A percentile compares a stretch with the other conserved stretches of the same genome.
Conservation (phyloP, 768 basidiomycete species). For the button mushroom (Agaricus bisporus) region DNA sequence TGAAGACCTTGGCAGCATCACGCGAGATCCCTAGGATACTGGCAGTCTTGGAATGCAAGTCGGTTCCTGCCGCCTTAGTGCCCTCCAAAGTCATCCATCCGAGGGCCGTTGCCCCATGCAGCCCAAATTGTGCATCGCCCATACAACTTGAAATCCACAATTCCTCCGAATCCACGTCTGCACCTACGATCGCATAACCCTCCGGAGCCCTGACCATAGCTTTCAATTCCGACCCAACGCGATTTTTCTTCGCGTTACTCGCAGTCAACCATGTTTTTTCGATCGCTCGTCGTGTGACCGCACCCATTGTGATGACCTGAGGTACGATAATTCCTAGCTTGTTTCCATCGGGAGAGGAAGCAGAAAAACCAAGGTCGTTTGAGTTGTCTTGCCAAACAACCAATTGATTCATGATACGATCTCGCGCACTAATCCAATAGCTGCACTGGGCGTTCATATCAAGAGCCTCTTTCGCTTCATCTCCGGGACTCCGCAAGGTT, state of each 20-base stretch:
- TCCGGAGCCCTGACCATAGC: constrained; percentile 94
- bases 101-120: constrained; percentile 93
- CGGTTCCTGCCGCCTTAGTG: constrained; percentile 90
- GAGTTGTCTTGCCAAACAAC: constrained; percentile 72
- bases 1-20: constrained; percentile 97
- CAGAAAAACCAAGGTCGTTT: constrained; percentile 46
- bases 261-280: constrained; percentile 99
- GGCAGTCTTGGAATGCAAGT: constrained; percentile 95
- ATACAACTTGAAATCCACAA: constrained; percentile 98
- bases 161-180: constrained; percentile 98
- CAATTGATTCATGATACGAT: constrained; percentile 88
- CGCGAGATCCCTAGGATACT: constrained; percentile 87
- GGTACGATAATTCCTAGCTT: constrained; percentile 92
- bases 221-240: constrained; percentile 97
- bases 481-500: constrained; percentile 74
- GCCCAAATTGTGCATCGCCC: constrained; percentile 96
- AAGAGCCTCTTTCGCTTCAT: constrained; percentile 77
- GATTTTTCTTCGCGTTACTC: constrained; percentile 95
- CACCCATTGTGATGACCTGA: constrained; percentile 97
- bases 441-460: constrained; percentile 92
- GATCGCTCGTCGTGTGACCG: constrained; percentile 94
- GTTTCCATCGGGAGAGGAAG: constrained; percentile 18
- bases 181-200: constrained; percentile 93
- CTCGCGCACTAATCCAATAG: constrained; percentile 95
- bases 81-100: constrained; percentile 99